A percentile compares a stretch with the other conserved stretches of the same genome.
phyloP scores from a whole-genome alignment of 345 rosid genomes.

The Erodium maritimum region DNA sequence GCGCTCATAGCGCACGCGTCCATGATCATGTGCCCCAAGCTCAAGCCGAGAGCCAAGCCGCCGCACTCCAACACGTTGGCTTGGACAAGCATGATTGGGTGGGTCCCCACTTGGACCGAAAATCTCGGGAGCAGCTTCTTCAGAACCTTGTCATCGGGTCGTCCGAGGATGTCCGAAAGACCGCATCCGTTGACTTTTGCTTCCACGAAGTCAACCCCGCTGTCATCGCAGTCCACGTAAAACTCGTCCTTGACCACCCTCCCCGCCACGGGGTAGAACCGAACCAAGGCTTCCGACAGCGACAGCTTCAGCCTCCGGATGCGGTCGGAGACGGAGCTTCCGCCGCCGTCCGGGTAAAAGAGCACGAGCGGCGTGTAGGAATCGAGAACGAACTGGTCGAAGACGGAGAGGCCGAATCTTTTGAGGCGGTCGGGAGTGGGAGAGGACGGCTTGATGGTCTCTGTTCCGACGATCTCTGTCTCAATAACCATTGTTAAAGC shows the following conservation, averaged over 20 bases:
- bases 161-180: slow-evolving; percentile 7
- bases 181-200: slow-evolving; percentile 3
- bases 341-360: slow-evolving; percentile 7
- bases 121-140: slow-evolving; percentile 17
- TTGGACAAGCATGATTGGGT: slow-evolving; percentile 29
- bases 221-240: slow-evolving; percentile 11
- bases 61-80: slow-evolving; percentile 22
- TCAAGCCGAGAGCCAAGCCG: slow-evolving; percentile 13
- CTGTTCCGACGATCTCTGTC: slow-evolving; percentile 15
- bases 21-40: slow-evolving; percentile 13
- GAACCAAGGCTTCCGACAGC: slow-evolving; percentile 13
- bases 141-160: neutral
- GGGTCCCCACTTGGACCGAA: too few species aligned
- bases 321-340: neutral
- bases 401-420: slow-evolving; percentile 8
- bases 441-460: slow-evolving; percentile 13
- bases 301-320: too few species aligned
- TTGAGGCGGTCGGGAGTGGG: slow-evolving; percentile 16
- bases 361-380: slow-evolving; percentile 10
- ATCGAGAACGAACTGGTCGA: slow-evolving; percentile 19
- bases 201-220: slow-evolving; percentile 5
- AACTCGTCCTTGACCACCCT: slow-evolving; percentile 10
- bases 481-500: too few species aligned
- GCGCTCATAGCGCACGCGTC: too few species aligned
- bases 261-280: slow-evolving; percentile 17